Evolutionary conservation across 169 alveolate genomes (phyloP), one percentile per base, ranked within the genome.

Genomic region (Cryptosporidium canis): DNA sequence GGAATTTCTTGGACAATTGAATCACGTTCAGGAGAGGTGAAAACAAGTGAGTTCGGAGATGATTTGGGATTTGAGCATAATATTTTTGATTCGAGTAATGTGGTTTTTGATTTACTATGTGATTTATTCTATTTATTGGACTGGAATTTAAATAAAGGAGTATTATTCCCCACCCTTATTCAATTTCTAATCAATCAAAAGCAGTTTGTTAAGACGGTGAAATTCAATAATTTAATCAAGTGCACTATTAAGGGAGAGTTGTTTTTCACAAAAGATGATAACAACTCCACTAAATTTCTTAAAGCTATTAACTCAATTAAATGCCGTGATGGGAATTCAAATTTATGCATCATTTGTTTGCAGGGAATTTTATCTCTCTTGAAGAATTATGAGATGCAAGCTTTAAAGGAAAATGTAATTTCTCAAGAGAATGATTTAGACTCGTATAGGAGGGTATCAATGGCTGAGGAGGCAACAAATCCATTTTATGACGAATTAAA

Each of bases 81-180:
- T 31, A 63, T 58, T 56, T 16, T 77, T 8, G 72, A 77, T 7
- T 77, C 87, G 43, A 77, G 77, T 8, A 58, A 37, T 56, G 24
- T 77, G 0, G 64, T 77, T 24, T 77, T 77, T 55, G 87, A 77
- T n/a, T 61, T 77, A 44, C n/a, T 77, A 14, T 77, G 87, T 14
- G 70, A 55, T 31, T 61, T 77, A 11, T 77, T 29, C 35, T 77
- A 77, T 61, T 29, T 4, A 4, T 14, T 77, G 33, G 87, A 77
- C 45, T 77, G 87, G 87, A 77, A 77, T 44, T 27, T 77, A 31
- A 61, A 61, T 61, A 77, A 77, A 58, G 66, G 87, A 18, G 53
- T 77, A 29, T 58, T 77, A 11, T 77, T 77, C 27, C 87, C 87
- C 24, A 77, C 87, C 9, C 14, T 77, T 39, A 61, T 61, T 61